Evolutionary conservation across 1,139 yeast genomes (phyloP).

Genomic region (Saccharomycopsis crataegensis): DNA sequence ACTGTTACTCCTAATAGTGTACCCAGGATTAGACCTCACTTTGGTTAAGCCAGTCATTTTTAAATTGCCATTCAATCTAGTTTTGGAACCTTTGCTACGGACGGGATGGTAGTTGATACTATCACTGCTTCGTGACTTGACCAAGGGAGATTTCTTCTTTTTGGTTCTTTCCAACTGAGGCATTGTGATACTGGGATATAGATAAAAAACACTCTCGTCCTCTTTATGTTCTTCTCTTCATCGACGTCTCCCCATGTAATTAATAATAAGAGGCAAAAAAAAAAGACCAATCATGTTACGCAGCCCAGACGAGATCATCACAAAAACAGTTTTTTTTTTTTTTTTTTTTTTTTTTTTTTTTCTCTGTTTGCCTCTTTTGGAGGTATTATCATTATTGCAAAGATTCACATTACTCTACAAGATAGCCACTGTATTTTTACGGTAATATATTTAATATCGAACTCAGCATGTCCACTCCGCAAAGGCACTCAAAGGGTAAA

Average conservation of each 20-base stretch:
- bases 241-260: neutral
- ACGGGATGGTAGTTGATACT: conserved; percentile 7
- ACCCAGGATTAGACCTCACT: conserved; percentile 14
- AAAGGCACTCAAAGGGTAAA: neutral
- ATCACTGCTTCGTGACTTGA: conserved; percentile 16
- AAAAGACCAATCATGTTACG: neutral
- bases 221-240: too few relatives aligned
- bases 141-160: conserved; percentile 8
- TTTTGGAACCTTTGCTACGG: conserved; percentile 11
- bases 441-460: too few relatives aligned
- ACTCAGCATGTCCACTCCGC: too few relatives aligned
- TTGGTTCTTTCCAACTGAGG: neutral
- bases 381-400: too few relatives aligned
- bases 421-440: too few relatives aligned
- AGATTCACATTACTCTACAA: too few relatives aligned
- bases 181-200: too few relatives aligned
- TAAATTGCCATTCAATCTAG: conserved; percentile 1
- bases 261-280: neutral
- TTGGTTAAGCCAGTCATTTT: conserved; percentile 15
- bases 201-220: too few relatives aligned
- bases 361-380: too few relatives aligned
- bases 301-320: too few relatives aligned
- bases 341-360: too few relatives aligned
- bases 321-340: too few relatives aligned
- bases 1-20: conserved; percentile 1